These are phyloP conservation scores for Trichoderma harzianum DNA, from an alignment of 2,329 filamentous ascomycete species.

Conservation along the genomic window DNA sequence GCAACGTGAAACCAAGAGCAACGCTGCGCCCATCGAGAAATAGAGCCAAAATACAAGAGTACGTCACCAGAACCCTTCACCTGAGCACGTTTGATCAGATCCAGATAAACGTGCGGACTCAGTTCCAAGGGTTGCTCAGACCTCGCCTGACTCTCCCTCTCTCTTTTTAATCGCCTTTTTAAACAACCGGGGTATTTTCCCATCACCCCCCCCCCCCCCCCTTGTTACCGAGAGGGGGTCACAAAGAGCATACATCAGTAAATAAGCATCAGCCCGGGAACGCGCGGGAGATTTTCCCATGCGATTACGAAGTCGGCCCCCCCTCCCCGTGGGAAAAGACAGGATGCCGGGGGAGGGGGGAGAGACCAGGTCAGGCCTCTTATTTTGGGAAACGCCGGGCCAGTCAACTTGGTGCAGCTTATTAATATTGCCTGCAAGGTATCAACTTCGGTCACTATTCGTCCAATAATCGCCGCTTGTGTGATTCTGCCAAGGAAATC, in stretches of 20 bases:
- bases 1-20: not conserved
- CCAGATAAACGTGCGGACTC: not conserved
- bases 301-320: not conserved
- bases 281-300: not conserved
- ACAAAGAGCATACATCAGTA: not conserved
- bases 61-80: not conserved
- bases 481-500: not conserved
- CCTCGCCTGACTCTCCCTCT: not conserved
- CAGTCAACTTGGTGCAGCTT: not conserved
- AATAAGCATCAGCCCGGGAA: conserved; percentile 5
- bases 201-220: not conserved
- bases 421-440: not conserved
- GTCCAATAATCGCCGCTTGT: not conserved
- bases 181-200: not conserved
- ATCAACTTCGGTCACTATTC: not conserved
- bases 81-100: not conserved
- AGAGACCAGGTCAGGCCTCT: not conserved
- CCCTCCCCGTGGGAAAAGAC: not conserved
- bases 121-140: not conserved
- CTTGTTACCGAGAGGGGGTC: not conserved
- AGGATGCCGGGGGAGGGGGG: not conserved
- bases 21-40: not conserved
- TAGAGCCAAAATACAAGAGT: not conserved
- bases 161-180: not conserved
- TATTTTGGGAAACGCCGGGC: not conserved